Percentiles rank a stretch among this genome's conserved stretches.
Conservation (phyloP, 1,284 basidiomycete species). For the Peniophora sp. region DNA sequence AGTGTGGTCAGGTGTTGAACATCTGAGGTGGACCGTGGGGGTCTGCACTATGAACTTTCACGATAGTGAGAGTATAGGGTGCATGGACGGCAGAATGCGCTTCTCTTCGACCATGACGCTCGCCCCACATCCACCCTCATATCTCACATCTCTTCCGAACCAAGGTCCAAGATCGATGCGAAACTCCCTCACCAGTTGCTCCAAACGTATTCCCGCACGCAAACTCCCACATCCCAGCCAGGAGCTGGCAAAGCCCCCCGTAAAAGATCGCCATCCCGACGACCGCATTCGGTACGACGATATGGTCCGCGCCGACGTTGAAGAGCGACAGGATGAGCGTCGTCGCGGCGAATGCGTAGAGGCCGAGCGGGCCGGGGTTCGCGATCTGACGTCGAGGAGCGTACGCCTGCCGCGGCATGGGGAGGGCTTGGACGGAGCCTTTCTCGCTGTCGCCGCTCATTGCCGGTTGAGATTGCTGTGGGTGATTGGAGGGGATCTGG, state of each 20-base stretch:
- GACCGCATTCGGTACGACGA: slow-evolving; percentile 62
- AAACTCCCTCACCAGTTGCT: slow-evolving; percentile 48
- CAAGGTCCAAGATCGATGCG: too few relatives aligned
- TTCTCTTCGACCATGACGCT: too few relatives aligned
- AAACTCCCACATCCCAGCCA: slow-evolving; percentile 79
- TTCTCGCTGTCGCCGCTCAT: background rate
- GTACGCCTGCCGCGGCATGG: background rate
- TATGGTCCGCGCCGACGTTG: slow-evolving; percentile 47
- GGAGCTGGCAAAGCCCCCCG: slow-evolving; percentile 76
- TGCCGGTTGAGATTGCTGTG: background rate
- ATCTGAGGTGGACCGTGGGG: too few relatives aligned
- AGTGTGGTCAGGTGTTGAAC: too few relatives aligned
- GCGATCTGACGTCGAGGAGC: slow-evolving; percentile 24
- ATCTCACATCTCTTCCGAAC: too few relatives aligned
- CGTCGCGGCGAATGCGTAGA: slow-evolving; percentile 68
- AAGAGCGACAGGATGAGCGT: slow-evolving; percentile 66
- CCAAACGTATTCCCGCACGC: slow-evolving; percentile 67
- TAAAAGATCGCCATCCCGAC: slow-evolving; percentile 79
- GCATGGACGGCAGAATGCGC: too few relatives aligned
- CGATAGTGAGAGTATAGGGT: too few relatives aligned
- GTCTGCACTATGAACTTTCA: too few relatives aligned
- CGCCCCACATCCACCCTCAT: too few relatives aligned
- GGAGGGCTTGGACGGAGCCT: background rate
- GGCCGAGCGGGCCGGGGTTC: slow-evolving; percentile 50
- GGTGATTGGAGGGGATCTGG: too few relatives aligned